These are phyloP conservation scores for Acer campestre DNA, from an alignment of 345 rosid species.

Conservation along the genomic window DNA sequence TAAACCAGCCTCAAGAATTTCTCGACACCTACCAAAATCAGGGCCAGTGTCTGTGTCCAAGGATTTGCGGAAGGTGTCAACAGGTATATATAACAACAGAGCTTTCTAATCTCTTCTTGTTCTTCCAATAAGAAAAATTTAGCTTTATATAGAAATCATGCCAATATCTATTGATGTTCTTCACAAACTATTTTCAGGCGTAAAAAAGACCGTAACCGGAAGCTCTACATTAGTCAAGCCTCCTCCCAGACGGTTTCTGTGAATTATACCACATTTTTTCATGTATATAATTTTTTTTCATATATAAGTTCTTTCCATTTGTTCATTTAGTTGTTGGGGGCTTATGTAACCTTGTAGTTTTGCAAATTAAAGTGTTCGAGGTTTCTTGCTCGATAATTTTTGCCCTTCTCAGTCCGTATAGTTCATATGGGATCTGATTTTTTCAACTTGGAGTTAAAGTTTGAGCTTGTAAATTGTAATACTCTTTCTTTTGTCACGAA, in stretches of 20 bases:
- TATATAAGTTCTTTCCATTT: background rate
- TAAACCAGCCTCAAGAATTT: constrained; percentile 21
- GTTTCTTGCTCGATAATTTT: background rate
- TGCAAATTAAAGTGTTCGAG: background rate
- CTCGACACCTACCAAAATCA: constrained; percentile 37
- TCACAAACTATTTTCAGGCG: constrained; percentile 36
- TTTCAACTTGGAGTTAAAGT: background rate
- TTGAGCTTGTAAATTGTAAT: background rate
- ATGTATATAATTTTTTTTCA: background rate
- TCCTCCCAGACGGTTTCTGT: constrained; percentile 49
- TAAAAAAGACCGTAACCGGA: constrained; percentile 32
- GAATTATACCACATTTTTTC: constrained; percentile 18
- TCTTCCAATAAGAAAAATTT: background rate
- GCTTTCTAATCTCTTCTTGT: background rate
- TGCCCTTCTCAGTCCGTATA: background rate
- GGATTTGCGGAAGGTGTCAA: constrained; percentile 31
- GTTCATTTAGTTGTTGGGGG: background rate
- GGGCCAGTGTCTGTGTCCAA: constrained; percentile 21
- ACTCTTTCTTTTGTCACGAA: background rate
- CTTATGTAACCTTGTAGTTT: background rate
- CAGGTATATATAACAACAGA: constrained; percentile 36
- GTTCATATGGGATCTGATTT: constrained; percentile 1
- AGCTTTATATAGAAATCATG: background rate
- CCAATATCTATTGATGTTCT: constrained; percentile 1
- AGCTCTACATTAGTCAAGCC: constrained; percentile 41